Evolutionary conservation across 2,329 filamentous ascomycete genomes (phyloP).

Genomic region (Hortaea werneckii): DNA sequence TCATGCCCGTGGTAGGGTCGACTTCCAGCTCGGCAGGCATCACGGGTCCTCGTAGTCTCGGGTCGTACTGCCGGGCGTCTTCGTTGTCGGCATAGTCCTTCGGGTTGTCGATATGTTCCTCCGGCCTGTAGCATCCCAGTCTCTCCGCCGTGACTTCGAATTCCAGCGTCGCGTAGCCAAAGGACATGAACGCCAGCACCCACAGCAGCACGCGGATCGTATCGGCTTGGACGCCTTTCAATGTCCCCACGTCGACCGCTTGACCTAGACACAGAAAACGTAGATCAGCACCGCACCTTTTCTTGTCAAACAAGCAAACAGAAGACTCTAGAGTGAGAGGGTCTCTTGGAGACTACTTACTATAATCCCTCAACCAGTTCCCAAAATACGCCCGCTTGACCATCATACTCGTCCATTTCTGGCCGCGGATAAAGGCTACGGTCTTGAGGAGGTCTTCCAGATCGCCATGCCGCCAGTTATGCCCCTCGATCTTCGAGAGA

Average conservation of each 20-base stretch:
- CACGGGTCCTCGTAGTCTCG: conserved; percentile 71
- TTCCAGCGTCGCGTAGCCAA: conserved; percentile 47
- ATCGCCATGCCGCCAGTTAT: conserved; percentile 44
- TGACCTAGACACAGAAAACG: no score
- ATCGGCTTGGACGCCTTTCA: conserved; percentile 43
- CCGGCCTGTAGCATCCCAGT: conserved; percentile 40
- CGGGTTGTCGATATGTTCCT: conserved; percentile 46
- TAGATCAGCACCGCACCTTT: no score
- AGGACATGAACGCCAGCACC: conserved; percentile 46
- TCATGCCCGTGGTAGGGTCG: conserved; percentile 69
- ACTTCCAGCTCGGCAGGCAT: conserved; percentile 35
- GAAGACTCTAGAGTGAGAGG: no score
- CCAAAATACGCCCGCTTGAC: conserved; percentile 29
- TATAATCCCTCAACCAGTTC: conserved; percentile 26
- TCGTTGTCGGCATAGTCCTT: conserved; percentile 65
- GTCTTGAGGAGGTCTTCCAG: conserved; percentile 43
- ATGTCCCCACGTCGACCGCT: conserved; percentile 45
- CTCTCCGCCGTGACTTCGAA: conserved; percentile 47
- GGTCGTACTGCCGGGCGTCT: conserved; percentile 75
- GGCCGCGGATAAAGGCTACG: conserved; percentile 33
- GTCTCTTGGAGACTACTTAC: no score
- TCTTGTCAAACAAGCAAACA: no score
- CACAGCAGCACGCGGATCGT: conserved; percentile 46
- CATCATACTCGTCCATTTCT: conserved; percentile 29
- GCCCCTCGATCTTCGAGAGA: conserved; percentile 34